A percentile compares a stretch with the other conserved stretches of the same genome.
These are phyloP conservation scores for Eucalyptus marginata DNA, from an alignment of 345 rosid genomes.

Conservation along the genomic window DNA sequence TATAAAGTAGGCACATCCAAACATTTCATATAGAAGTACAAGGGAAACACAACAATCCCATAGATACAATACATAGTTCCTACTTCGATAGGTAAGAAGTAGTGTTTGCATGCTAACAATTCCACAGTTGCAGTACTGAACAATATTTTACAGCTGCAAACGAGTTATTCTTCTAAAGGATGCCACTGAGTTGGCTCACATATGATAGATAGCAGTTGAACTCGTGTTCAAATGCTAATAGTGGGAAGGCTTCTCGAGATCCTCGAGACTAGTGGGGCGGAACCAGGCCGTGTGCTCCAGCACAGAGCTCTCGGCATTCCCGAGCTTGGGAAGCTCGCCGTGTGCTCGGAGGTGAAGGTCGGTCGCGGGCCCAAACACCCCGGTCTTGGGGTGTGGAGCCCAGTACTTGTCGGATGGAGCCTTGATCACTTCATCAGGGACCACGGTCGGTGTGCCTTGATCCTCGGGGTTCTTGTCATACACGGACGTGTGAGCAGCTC, in stretches of 20 bases:
- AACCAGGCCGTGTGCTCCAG: slow-evolving; percentile 90
- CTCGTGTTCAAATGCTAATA: neutral
- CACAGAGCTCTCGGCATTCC: slow-evolving; percentile 8
- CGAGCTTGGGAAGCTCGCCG: neutral
- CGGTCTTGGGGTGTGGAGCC: slow-evolving; percentile 92
- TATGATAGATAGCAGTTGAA: neutral
- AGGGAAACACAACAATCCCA: neutral
- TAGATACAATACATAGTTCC: neutral
- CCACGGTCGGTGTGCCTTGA: slow-evolving; percentile 28
- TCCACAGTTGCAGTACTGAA: neutral
- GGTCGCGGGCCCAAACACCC: slow-evolving; percentile 73
- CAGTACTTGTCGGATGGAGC: slow-evolving; percentile 70
- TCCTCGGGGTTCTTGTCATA: slow-evolving; percentile 90
- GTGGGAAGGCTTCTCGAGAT: slow-evolving; percentile 61
- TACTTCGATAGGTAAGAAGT: neutral
- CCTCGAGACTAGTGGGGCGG: slow-evolving; percentile 89
- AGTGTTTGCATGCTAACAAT: neutral
- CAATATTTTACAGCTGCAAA: neutral
- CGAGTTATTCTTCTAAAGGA: neutral
- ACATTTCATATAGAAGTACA: neutral
- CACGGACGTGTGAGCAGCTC: slow-evolving; percentile 40
- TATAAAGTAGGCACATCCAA: neutral
- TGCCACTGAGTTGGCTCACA: neutral
- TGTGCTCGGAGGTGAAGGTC: slow-evolving; percentile 11
- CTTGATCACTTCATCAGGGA: slow-evolving; percentile 65